phyloP scores from a whole-genome alignment of 2,329 filamentous ascomycete species.

The Trichoderma sp. region DNA sequence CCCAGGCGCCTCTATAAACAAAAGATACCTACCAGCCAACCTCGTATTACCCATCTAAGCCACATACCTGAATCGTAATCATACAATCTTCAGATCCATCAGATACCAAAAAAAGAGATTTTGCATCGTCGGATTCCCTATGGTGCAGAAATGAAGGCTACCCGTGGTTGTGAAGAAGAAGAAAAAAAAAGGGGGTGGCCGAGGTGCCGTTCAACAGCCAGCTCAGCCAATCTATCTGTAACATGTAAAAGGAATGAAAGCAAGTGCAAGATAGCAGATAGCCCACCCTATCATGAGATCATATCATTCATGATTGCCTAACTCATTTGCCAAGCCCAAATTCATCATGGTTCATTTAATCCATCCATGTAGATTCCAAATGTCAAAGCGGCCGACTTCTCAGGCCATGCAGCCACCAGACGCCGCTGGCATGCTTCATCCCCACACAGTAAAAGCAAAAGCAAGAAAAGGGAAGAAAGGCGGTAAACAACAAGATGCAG shows the following conservation, averaged over 20 bases:
- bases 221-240: slow-evolving; percentile 3
- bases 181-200: background rate
- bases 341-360: slow-evolving; percentile 11
- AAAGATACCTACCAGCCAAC: background rate
- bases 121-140: background rate
- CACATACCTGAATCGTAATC: background rate
- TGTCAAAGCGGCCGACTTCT: slow-evolving; percentile 1
- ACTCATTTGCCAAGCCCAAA: background rate
- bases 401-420: background rate
- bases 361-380: slow-evolving; percentile 3
- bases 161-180: background rate
- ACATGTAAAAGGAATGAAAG: background rate
- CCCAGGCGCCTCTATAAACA: background rate
- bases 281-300: background rate
- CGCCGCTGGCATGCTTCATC: background rate
- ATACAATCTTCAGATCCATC: background rate
- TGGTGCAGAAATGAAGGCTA: background rate
- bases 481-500: background rate
- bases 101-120: background rate
- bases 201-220: slow-evolving; percentile 5
- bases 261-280: background rate
- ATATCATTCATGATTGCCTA: slow-evolving; percentile 13
- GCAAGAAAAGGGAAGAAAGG: background rate
- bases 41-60: background rate
- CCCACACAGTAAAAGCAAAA: background rate